phyloP scores from a whole-genome alignment of 208 protist species.

The Kentomonas sorsogonicus region DNA sequence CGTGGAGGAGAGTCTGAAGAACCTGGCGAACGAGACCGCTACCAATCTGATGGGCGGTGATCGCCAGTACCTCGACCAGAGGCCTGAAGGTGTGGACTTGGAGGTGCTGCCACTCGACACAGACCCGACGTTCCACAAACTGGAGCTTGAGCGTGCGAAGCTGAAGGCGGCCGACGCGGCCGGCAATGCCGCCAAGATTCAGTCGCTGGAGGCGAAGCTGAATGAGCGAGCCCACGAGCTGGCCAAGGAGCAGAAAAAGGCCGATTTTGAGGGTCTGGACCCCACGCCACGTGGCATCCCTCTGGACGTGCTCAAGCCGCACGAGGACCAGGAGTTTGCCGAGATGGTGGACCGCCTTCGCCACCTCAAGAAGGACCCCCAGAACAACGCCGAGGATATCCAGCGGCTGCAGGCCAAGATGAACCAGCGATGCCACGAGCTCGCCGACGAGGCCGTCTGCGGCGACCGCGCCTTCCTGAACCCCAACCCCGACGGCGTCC shows the following conservation, averaged over 20 bases:
- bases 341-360: conserved; percentile 32
- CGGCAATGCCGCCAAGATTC: conserved; percentile 26
- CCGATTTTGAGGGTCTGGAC: conserved; percentile 39
- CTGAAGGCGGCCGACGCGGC: conserved; percentile 31
- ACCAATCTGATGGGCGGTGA: conserved; percentile 28
- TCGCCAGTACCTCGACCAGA: conserved; percentile 32
- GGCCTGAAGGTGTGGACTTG: conserved; percentile 34
- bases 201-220: conserved; percentile 35
- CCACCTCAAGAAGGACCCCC: conserved; percentile 29
- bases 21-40: conserved; percentile 28
- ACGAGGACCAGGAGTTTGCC: conserved; percentile 30
- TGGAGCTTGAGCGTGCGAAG: conserved; percentile 41
- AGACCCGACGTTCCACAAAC: conserved; percentile 38
- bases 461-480: conserved; percentile 37
- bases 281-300: conserved; percentile 42
- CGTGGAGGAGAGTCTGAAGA: conserved; percentile 37
- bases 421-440: conserved; percentile 24
- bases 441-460: conserved; percentile 16
- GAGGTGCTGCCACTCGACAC: conserved; percentile 31
- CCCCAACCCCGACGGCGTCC: conserved; percentile 20
- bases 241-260: conserved; percentile 35
- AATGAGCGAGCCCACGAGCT: conserved; percentile 60
- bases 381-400: conserved; percentile 23
- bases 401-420: conserved; percentile 23
- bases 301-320: conserved; percentile 27